Evolutionary conservation across 2,329 filamentous ascomycete species (phyloP).

Genomic region (Curvularia hawaiiensis): DNA sequence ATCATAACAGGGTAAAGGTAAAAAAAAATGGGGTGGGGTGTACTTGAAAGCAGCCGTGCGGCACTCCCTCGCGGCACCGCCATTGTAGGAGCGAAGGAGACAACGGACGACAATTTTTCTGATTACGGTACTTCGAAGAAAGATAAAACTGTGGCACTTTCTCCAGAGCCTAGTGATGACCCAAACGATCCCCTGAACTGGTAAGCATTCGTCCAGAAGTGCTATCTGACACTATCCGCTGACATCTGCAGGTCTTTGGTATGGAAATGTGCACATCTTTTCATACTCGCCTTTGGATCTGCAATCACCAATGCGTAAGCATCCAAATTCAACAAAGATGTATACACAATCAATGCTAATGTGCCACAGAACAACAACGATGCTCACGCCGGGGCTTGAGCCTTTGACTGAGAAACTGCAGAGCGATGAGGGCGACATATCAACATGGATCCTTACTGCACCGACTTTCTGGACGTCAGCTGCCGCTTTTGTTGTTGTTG

Average conservation of each 20-base stretch:
- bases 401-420: slow-evolving; percentile 13
- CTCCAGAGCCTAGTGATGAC: slow-evolving; percentile 10
- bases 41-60: slow-evolving; percentile 17
- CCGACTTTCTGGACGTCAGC: slow-evolving; percentile 23
- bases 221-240: background rate
- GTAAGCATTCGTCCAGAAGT: background rate
- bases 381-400: slow-evolving; percentile 20
- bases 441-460: slow-evolving; percentile 20
- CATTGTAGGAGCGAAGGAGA: slow-evolving; percentile 11
- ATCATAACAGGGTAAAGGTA: background rate
- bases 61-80: slow-evolving; percentile 15
- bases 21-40: slow-evolving; percentile 17
- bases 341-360: background rate
- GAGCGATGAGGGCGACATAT: slow-evolving; percentile 17
- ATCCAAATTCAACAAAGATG: background rate
- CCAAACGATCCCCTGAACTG: slow-evolving; percentile 22
- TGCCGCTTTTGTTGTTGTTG: slow-evolving; percentile 17
- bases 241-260: slow-evolving; percentile 5
- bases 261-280: slow-evolving; percentile 16
- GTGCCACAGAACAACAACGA: slow-evolving; percentile 11
- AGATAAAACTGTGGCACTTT: slow-evolving; percentile 6
- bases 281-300: slow-evolving; percentile 20
- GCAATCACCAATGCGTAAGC: slow-evolving; percentile 21
- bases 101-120: slow-evolving; percentile 5
- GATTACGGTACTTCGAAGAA: slow-evolving; percentile 14